Percentiles rank a stretch among this genome's conserved stretches.
Conservation (phyloP, 139 green algal genomes). For the Chlamydomonas asymmetrica region DNA sequence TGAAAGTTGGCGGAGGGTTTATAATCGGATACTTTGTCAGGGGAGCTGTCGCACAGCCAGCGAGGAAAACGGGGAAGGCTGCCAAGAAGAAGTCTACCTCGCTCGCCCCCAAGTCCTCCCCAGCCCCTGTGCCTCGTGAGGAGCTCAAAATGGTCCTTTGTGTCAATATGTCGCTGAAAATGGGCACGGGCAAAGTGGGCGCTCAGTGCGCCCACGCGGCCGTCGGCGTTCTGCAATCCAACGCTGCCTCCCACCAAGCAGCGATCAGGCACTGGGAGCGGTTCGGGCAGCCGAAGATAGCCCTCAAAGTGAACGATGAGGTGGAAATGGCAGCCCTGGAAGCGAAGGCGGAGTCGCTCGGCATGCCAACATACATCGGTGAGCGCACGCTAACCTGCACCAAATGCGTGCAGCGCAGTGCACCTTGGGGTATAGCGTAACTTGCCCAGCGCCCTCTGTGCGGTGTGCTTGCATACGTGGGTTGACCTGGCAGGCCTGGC, state of each 20-base stretch:
- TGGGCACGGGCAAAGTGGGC: slow-evolving; percentile 81
- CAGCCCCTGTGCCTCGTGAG: slow-evolving; percentile 28
- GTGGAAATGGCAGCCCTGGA: slow-evolving; percentile 40
- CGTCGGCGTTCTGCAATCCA: slow-evolving; percentile 65
- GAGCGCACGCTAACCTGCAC: too few species aligned
- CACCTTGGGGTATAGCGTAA: too few species aligned
- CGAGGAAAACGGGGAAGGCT: neutral
- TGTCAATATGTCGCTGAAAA: slow-evolving; percentile 70
- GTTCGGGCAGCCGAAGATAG: slow-evolving; percentile 80
- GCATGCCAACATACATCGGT: slow-evolving; percentile 59
- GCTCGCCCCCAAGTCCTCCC: neutral
- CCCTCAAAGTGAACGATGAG: slow-evolving; percentile 53
- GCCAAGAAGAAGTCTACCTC: neutral
- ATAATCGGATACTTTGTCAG: slow-evolving; percentile 19
- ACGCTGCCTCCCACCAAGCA: slow-evolving; percentile 28
- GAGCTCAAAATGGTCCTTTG: slow-evolving; percentile 64
- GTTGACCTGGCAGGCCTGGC: too few species aligned
- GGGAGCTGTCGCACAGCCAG: neutral
- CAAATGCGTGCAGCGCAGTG: too few species aligned
- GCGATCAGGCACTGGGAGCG: slow-evolving; percentile 69
- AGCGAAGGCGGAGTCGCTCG: slow-evolving; percentile 28
- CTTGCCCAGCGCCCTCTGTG: too few species aligned
- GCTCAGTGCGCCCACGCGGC: slow-evolving; percentile 86
- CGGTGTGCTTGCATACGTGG: too few species aligned
- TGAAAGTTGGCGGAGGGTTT: slow-evolving; percentile 39